These are phyloP conservation scores for Colletotrichum sidae DNA, from an alignment of 2,329 filamentous ascomycete genomes.

Conservation along the genomic window DNA sequence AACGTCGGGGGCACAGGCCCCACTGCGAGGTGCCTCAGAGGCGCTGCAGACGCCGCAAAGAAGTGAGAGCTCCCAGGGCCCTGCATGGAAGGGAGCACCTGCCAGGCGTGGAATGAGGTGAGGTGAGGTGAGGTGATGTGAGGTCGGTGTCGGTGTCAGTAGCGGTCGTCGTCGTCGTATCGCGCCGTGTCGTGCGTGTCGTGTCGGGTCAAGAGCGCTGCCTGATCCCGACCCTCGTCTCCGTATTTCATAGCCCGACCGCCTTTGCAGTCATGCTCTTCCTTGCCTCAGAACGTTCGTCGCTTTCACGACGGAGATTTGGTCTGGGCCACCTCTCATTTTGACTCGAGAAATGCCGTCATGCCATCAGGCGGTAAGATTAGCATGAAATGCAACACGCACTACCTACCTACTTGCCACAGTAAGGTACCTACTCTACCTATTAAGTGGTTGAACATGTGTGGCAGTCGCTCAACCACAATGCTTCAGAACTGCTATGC, in stretches of 20 bases:
- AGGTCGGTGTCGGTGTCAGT: too few relatives aligned
- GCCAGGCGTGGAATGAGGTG: background rate
- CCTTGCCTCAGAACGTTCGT: constrained; percentile 29
- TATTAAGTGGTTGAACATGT: too few relatives aligned
- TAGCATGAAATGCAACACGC: constrained; percentile 18
- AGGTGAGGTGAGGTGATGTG: background rate
- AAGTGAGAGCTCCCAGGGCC: constrained; percentile 30
- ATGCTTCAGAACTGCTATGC: too few relatives aligned
- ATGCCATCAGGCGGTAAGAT: constrained; percentile 4
- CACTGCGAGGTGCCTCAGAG: constrained; percentile 23
- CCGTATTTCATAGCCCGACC: constrained; percentile 25
- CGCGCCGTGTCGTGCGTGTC: too few relatives aligned
- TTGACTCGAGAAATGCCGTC: constrained; percentile 25
- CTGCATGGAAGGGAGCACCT: constrained; percentile 15
- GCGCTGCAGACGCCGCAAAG: constrained; percentile 27
- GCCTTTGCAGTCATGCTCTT: constrained; percentile 25
- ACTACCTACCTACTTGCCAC: background rate
- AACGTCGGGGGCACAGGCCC: constrained; percentile 27
- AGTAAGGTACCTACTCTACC: background rate
- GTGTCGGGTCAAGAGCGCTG: background rate
- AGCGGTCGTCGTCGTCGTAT: too few relatives aligned
- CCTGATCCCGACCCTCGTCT: constrained; percentile 27
- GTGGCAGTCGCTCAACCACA: too few relatives aligned
- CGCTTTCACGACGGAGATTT: constrained; percentile 35
- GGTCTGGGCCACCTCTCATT: constrained; percentile 18